Percentiles rank a stretch among this genome's conserved stretches.
These are phyloP conservation scores for Solanum clarkiae DNA, from an alignment of 257 asterid species.

Conservation along the genomic window DNA sequence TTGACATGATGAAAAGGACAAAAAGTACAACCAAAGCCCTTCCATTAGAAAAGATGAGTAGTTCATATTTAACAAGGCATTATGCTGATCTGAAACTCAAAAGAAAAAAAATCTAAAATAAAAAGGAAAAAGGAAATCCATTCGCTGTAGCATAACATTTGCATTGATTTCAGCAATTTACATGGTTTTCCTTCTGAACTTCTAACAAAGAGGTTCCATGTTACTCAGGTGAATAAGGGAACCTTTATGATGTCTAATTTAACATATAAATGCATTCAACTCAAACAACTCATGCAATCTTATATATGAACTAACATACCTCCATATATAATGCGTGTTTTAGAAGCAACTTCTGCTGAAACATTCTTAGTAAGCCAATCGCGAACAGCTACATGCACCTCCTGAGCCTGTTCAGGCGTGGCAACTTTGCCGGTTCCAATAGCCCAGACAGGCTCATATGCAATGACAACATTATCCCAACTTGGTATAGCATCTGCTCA, in stretches of 20 bases:
- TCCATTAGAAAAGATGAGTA: neutral
- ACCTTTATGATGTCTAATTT: neutral
- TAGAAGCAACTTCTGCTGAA: slow-evolving; percentile 7
- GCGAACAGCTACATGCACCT: slow-evolving; percentile 7
- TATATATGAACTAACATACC: slow-evolving; percentile 1
- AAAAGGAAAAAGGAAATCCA: neutral
- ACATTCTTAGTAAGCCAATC: slow-evolving; percentile 5
- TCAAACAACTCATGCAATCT: neutral
- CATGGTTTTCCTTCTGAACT: neutral
- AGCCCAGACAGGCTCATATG: slow-evolving; percentile 20
- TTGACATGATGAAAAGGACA: neutral
- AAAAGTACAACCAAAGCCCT: neutral
- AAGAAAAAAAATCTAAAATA: neutral
- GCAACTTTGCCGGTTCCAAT: slow-evolving; percentile 19
- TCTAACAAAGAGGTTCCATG: neutral
- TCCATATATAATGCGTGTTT: slow-evolving; percentile 15
- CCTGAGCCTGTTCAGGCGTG: slow-evolving; percentile 19
- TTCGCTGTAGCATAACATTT: neutral
- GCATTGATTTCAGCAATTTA: neutral
- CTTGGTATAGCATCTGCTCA: slow-evolving; percentile 78
- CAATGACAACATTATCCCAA: slow-evolving; percentile 54
- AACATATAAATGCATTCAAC: neutral
- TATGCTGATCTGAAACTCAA: neutral
- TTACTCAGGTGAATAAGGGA: neutral
- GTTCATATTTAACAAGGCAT: neutral